A percentile compares a stretch with the other conserved stretches of the same genome.
Evolutionary conservation across 352 stramenopile species (phyloP).

Genomic region (Phytopythium mirpurense): DNA sequence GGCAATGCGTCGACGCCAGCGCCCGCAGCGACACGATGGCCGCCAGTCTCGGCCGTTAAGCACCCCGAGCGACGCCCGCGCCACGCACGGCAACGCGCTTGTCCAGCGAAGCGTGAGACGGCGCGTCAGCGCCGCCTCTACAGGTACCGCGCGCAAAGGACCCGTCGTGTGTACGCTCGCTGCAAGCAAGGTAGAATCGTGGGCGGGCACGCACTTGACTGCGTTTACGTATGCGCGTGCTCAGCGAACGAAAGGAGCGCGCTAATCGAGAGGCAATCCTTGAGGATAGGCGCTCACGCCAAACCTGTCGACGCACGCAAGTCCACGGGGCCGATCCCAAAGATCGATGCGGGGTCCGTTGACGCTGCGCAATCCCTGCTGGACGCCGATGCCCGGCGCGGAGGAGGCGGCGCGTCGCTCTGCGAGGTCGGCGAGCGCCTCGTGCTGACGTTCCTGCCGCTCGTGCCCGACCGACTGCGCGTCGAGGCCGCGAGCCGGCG

Average conservation of each 20-base stretch:
- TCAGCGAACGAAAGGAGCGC: neutral
- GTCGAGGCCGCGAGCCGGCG: constrained; percentile 53
- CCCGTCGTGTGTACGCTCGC: neutral
- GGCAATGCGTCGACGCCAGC: too few species aligned
- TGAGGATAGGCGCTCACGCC: neutral
- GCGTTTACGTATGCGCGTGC: neutral
- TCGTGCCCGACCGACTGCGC: constrained; percentile 42
- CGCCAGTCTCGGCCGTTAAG: neutral
- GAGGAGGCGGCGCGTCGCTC: constrained; percentile 7
- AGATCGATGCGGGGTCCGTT: neutral
- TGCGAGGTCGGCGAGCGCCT: constrained; percentile 36
- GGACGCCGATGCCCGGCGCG: neutral
- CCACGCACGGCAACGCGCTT: neutral
- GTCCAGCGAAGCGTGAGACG: constrained; percentile 4
- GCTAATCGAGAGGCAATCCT: neutral
- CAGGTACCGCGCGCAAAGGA: neutral
- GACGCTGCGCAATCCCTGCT: neutral
- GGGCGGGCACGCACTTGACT: too few species aligned
- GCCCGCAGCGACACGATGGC: too few species aligned
- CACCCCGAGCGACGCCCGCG: too few species aligned
- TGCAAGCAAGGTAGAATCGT: too few species aligned
- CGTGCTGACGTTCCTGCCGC: constrained; percentile 43
- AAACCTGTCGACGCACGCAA: too few species aligned
- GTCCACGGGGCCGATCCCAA: neutral
- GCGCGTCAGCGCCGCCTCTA: constrained; percentile 5